Evolutionary conservation across 768 basidiomycete genomes (phyloP).

Genomic region (Cystofilobasidium macerans): DNA sequence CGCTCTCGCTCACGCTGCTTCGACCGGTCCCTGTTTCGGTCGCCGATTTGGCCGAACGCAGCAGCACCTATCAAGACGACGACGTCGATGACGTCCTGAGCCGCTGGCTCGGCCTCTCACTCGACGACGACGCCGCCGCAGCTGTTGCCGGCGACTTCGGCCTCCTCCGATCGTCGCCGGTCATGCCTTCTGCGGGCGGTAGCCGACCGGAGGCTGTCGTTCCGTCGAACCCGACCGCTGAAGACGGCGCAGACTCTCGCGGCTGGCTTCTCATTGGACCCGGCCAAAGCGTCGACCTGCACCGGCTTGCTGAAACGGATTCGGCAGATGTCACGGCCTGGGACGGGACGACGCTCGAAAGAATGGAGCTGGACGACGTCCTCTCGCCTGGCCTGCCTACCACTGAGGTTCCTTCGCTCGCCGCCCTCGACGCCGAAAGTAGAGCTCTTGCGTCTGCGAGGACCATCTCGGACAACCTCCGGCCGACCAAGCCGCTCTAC

Average conservation of each 20-base stretch:
- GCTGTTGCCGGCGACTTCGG: neutral
- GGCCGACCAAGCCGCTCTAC: neutral
- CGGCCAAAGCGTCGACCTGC: neutral
- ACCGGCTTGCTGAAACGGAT: neutral
- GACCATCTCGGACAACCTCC: neutral
- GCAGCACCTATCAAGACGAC: neutral
- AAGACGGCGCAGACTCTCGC: neutral
- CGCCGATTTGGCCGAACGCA: neutral
- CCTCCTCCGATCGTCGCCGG: too few relatives aligned
- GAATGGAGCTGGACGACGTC: slow-evolving; percentile 24
- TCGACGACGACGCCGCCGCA: slow-evolving; percentile 7
- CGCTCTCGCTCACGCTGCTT: slow-evolving; percentile 25
- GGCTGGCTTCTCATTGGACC: slow-evolving; percentile 22
- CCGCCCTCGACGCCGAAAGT: neutral
- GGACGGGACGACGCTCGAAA: slow-evolving; percentile 22
- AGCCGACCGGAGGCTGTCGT: neutral
- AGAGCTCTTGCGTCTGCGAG: too few relatives aligned
- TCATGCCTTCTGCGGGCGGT: too few relatives aligned
- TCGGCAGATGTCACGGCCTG: slow-evolving; percentile 5
- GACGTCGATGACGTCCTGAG: slow-evolving; percentile 22
- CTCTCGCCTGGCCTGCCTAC: neutral
- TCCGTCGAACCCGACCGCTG: neutral
- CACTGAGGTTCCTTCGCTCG: neutral
- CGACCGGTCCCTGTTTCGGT: slow-evolving; percentile 19
- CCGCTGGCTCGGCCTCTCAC: slow-evolving; percentile 19